Conservation (phyloP, 2,329 filamentous ascomycete species). For the Stenocarpella maydis region DNA sequence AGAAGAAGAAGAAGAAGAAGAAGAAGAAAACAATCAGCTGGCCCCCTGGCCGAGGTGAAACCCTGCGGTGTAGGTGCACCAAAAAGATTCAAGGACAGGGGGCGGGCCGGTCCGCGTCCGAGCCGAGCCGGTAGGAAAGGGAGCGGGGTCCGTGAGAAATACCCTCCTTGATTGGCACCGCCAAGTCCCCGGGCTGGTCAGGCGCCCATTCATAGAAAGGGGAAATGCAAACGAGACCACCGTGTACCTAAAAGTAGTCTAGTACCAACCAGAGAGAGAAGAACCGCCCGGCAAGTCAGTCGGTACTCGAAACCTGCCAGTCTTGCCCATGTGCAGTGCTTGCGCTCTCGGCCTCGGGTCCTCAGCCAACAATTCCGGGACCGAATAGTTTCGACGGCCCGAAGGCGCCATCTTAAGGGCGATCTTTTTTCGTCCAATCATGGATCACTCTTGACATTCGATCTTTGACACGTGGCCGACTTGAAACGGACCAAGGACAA, state of each 20-base stretch:
- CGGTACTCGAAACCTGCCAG: background rate
- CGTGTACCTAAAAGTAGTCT: background rate
- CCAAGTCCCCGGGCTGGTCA: background rate
- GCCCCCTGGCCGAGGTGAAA: background rate
- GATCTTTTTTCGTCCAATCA: background rate
- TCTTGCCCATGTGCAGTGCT: background rate
- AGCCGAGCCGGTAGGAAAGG: conserved; percentile 9
- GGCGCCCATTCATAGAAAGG: conserved; percentile 8
- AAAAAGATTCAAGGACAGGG: background rate
- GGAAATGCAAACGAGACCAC: background rate
- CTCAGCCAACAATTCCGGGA: background rate
- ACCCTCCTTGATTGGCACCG: background rate
- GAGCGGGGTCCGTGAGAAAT: background rate
- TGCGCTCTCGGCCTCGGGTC: background rate
- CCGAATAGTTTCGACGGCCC: background rate
- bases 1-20: too few species aligned
- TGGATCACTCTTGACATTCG: background rate
- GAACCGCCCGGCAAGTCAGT: background rate
- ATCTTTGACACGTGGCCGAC: background rate
- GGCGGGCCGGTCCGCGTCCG: conserved; percentile 18
- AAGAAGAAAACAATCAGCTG: too few species aligned
- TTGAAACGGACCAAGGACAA: background rate
- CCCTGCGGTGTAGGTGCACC: background rate
- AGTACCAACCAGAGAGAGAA: background rate
- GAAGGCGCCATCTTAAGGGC: background rate